phyloP scores from a whole-genome alignment of 2,329 filamentous ascomycete genomes.

The Capronia coronata region DNA sequence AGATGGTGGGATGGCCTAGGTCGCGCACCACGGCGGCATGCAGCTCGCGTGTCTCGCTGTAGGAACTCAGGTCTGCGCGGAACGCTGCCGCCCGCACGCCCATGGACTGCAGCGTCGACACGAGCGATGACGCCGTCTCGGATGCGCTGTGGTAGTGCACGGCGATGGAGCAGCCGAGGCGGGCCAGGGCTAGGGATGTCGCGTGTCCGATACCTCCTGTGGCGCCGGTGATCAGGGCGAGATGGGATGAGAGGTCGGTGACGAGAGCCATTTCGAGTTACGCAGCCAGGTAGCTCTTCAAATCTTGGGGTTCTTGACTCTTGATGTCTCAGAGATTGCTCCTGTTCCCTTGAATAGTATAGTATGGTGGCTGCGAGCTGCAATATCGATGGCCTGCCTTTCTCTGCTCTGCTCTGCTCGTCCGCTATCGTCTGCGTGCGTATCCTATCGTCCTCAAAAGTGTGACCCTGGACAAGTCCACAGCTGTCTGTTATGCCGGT shows the following conservation, averaged over 20 bases:
- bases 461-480: too few relatives aligned
- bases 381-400: too few relatives aligned
- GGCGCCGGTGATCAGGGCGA: slow-evolving; percentile 38
- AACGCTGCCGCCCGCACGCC: slow-evolving; percentile 32
- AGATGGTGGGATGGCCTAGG: slow-evolving; percentile 35
- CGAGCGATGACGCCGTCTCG: slow-evolving; percentile 31
- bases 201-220: slow-evolving; percentile 43
- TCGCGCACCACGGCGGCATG: slow-evolving; percentile 33
- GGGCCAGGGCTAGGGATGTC: slow-evolving; percentile 37
- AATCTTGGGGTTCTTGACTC: neutral
- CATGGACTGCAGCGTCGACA: slow-evolving; percentile 29
- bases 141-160: slow-evolving; percentile 39
- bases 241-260: slow-evolving; percentile 22
- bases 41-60: slow-evolving; percentile 33
- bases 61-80: slow-evolving; percentile 35
- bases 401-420: too few relatives aligned
- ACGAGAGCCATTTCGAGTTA: slow-evolving; percentile 11
- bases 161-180: slow-evolving; percentile 39
- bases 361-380: too few relatives aligned
- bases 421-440: too few relatives aligned
- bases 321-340: too few relatives aligned
- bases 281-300: neutral
- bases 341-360: too few relatives aligned
- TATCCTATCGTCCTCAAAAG: too few relatives aligned
- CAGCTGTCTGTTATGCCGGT: too few relatives aligned